These are phyloP conservation scores for Eudorina sp. DNA, from an alignment of 139 green algal species.

Conservation along the genomic window DNA sequence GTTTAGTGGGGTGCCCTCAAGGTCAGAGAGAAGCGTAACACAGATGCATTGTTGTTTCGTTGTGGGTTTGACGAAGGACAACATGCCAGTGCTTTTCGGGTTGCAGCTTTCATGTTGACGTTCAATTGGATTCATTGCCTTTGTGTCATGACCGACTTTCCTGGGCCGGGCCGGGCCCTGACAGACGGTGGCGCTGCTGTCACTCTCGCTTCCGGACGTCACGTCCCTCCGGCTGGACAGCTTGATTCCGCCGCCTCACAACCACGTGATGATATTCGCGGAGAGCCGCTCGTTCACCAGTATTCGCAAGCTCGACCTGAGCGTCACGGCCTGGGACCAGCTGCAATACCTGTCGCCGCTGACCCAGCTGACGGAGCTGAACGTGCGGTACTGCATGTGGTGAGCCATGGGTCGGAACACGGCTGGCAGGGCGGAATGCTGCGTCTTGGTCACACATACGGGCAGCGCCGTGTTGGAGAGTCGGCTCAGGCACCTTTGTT, in stretches of 20 bases:
- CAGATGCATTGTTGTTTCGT: too few relatives aligned
- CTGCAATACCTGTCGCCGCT: neutral
- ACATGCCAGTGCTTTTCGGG: too few relatives aligned
- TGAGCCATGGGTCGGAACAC: neutral
- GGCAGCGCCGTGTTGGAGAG: too few relatives aligned
- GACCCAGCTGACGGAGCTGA: conserved; percentile 35
- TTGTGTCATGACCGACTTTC: too few relatives aligned
- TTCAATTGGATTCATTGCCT: too few relatives aligned
- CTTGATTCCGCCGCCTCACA: conserved; percentile 37
- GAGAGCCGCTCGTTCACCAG: neutral
- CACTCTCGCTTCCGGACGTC: neutral
- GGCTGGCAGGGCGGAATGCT: neutral
- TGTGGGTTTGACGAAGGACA: too few relatives aligned
- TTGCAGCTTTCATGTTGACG: too few relatives aligned
- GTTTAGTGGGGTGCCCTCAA: too few relatives aligned
- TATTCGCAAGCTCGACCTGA: conserved; percentile 23
- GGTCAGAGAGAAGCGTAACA: too few relatives aligned
- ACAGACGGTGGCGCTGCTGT: neutral
- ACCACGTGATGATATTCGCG: neutral
- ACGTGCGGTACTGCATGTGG: conserved; percentile 38
- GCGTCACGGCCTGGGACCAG: conserved; percentile 37
- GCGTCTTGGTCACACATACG: neutral
- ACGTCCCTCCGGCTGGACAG: conserved; percentile 28
- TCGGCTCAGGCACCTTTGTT: too few relatives aligned
- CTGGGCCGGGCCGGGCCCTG: too few relatives aligned